phyloP scores from a whole-genome alignment of 305 asterid species.

The Fraxinus latifolia region DNA sequence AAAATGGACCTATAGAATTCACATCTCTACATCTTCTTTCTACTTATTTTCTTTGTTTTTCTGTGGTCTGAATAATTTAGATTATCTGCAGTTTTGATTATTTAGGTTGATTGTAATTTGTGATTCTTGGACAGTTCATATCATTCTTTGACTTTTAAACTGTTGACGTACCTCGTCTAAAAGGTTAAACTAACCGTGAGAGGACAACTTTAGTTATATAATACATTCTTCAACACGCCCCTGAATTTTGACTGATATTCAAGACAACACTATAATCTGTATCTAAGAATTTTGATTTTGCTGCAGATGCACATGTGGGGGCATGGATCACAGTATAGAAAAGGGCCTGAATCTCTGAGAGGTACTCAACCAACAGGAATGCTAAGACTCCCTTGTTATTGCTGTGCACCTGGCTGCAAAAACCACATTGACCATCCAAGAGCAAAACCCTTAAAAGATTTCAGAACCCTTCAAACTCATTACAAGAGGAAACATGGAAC shows the following conservation, averaged over 20 bases:
- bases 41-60: background rate
- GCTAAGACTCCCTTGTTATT: background rate
- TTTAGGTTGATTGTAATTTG: background rate
- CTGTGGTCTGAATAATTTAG: background rate
- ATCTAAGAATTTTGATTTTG: background rate
- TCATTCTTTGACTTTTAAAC: background rate
- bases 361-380: background rate
- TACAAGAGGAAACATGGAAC: constrained; percentile 45
- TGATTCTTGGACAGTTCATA: background rate
- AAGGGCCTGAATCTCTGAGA: background rate
- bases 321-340: background rate
- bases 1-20: background rate
- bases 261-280: background rate
- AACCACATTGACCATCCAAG: constrained; percentile 91
- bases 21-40: background rate
- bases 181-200: background rate
- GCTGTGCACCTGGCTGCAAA: constrained; percentile 49
- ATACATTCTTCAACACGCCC: background rate
- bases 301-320: constrained; percentile 21
- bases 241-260: too few relatives aligned
- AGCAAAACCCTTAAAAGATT: constrained; percentile 79
- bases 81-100: background rate
- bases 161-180: background rate
- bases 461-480: constrained; percentile 87
- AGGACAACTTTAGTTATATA: background rate